Percentiles rank a stretch among this genome's conserved stretches.
phyloP scores from a whole-genome alignment of 2,329 filamentous ascomycete species.

The Bipolaris sorokiniana region DNA sequence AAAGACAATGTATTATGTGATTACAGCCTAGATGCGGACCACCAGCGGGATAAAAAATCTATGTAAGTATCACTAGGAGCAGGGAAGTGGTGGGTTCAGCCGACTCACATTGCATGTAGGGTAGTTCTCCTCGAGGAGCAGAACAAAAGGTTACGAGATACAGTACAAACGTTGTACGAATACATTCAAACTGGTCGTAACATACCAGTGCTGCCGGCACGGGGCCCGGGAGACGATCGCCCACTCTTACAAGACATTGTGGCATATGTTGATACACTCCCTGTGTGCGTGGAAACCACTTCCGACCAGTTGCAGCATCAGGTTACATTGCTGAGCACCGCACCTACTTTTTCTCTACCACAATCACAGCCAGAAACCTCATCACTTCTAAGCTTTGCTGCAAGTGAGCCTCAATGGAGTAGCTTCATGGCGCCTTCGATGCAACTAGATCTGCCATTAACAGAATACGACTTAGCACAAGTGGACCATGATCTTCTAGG shows the following conservation, averaged over 20 bases:
- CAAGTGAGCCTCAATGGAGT: background rate
- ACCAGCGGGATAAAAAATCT: background rate
- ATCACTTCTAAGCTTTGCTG: background rate
- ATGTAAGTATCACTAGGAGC: background rate
- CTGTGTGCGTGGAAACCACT: background rate
- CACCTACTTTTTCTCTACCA: background rate
- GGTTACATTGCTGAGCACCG: background rate
- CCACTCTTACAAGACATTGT: slow-evolving; percentile 4
- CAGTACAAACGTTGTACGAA: slow-evolving; percentile 2
- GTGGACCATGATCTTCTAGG: background rate
- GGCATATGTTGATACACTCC: background rate
- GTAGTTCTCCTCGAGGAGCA: slow-evolving; percentile 1
- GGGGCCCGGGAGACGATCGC: background rate
- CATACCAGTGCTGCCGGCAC: background rate
- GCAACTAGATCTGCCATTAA: background rate
- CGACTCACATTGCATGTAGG: background rate
- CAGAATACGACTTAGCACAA: background rate
- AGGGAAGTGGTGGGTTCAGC: too few relatives aligned
- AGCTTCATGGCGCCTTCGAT: background rate
- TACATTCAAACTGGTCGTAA: background rate
- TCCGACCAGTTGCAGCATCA: background rate
- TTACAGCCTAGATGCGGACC: background rate
- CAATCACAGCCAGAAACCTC: background rate
- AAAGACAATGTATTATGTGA: background rate
- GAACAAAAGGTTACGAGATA: background rate